Conservation (phyloP, 148 eudicot genomes). For the Suaeda aralocaspica region DNA sequence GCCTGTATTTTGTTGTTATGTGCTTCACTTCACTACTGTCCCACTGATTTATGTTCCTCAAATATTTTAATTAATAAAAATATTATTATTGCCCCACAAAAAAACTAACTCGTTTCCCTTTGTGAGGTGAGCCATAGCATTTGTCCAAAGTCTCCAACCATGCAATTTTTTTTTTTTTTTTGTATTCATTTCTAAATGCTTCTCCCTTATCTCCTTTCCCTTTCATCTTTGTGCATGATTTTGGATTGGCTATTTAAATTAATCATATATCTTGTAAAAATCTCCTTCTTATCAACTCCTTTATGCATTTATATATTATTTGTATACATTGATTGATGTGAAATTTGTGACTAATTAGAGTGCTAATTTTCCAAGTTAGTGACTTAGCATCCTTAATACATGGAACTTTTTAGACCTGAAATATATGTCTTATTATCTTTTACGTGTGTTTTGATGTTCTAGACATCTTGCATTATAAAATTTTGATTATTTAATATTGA, state of each 20-base stretch:
- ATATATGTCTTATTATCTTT: background rate
- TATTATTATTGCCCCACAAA: no score
- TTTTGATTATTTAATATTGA: no score
- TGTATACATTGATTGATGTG: constrained; percentile 5
- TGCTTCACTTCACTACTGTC: constrained; percentile 32
- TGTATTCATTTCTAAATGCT: constrained; percentile 17
- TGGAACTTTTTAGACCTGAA: background rate
- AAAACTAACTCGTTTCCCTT: constrained; percentile 8
- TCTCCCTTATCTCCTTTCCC: constrained; percentile 24
- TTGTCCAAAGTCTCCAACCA: background rate
- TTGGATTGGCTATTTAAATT: background rate
- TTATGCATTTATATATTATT: constrained; percentile 9
- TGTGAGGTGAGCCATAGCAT: constrained; percentile 11
- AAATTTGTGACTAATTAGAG: background rate
- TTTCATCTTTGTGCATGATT: constrained; percentile 6
- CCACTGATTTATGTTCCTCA: constrained; percentile 24
- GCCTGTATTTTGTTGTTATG: constrained; percentile 45
- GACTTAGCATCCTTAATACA: no score
- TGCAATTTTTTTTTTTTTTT: background rate
- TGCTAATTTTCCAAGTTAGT: background rate
- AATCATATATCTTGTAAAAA: background rate
- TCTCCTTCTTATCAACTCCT: constrained; percentile 16
- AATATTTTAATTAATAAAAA: no score
- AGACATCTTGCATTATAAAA: background rate
- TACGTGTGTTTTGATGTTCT: background rate